phyloP scores from a whole-genome alignment of 2,329 filamentous ascomycete genomes.

The Xylogone sp. region DNA sequence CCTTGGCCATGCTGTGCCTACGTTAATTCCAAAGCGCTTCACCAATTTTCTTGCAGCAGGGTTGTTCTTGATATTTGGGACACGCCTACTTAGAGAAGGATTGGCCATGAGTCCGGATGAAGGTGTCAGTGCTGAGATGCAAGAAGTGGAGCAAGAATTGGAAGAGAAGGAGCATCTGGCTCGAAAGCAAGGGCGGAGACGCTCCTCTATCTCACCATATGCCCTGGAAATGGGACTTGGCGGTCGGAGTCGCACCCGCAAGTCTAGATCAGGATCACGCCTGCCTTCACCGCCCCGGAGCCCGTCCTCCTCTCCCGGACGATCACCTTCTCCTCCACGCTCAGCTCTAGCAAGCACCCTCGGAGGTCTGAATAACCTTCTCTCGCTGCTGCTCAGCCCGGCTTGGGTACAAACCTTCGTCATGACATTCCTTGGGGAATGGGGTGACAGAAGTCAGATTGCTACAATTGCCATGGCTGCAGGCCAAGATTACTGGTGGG shows the following conservation, averaged over 20 bases:
- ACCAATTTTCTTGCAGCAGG: conserved; percentile 83
- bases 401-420: conserved; percentile 99
- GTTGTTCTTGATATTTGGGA: conserved; percentile 87
- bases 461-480: conserved; percentile 99
- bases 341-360: conserved; percentile 39
- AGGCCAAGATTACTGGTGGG: conserved; percentile 98
- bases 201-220: conserved; percentile 70
- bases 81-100: conserved; percentile 79
- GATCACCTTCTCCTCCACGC: conserved; percentile 35
- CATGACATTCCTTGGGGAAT: conserved; percentile 98
- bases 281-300: conserved; percentile 79
- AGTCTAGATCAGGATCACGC: conserved; percentile 69
- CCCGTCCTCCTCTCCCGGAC: conserved; percentile 70
- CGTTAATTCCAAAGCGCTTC: conserved; percentile 83
- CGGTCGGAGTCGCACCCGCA: conserved; percentile 52
- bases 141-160: conserved; percentile 90
- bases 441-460: conserved; percentile 97
- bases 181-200: conserved; percentile 60
- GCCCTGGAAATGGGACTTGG: conserved; percentile 76
- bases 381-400: conserved; percentile 83
- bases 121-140: conserved; percentile 94
- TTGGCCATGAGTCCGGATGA: conserved; percentile 85
- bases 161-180: conserved; percentile 86
- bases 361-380: conserved; percentile 78
- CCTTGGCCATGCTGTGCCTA: conserved; percentile 86